These are phyloP conservation scores for Hypericum perforatum DNA, from an alignment of 345 rosid species.

Conservation along the genomic window DNA sequence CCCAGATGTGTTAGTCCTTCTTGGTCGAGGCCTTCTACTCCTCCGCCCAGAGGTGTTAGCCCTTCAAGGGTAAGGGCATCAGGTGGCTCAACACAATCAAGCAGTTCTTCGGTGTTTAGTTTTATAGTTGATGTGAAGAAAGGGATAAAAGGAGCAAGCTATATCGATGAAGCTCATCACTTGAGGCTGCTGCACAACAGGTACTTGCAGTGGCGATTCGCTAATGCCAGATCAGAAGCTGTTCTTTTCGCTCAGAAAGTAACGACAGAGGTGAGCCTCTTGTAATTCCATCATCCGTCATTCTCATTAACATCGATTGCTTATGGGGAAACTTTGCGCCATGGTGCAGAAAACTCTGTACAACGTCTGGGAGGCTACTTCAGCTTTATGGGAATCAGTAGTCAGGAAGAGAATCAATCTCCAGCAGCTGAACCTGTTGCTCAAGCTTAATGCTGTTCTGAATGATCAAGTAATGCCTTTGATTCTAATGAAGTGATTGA, in stretches of 20 bases:
- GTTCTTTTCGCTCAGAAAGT: conserved; percentile 55
- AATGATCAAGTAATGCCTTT: conserved; percentile 52
- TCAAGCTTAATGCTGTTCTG: conserved; percentile 63
- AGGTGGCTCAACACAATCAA: conserved; percentile 41
- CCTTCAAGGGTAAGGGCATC: conserved; percentile 34
- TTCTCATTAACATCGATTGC: no score
- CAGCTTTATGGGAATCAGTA: conserved; percentile 58
- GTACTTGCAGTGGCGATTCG: conserved; percentile 85
- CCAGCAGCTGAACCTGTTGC: conserved; percentile 60
- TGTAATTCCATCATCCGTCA: no score
- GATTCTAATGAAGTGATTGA: conserved; percentile 2
- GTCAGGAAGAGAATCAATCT: conserved; percentile 53
- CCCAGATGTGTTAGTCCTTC: conserved; percentile 75
- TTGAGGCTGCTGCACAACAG: conserved; percentile 73
- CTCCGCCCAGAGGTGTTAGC: no score
- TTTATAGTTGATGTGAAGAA: conserved; percentile 74
- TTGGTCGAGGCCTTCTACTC: conserved; percentile 14
- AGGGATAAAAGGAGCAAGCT: conserved; percentile 54
- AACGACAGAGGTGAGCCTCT: conserved; percentile 57
- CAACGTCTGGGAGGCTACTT: conserved; percentile 58
- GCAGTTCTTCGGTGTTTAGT: conserved; percentile 72
- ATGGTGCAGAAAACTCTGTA: conserved; percentile 57
- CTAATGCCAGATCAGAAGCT: conserved; percentile 64
- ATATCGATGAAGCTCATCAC: conserved; percentile 87
- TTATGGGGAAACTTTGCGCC: conserved; percentile 13